These are phyloP conservation scores for Chrysosporium queenslandicum DNA, from an alignment of 2,329 filamentous ascomycete genomes.

Conservation along the genomic window DNA sequence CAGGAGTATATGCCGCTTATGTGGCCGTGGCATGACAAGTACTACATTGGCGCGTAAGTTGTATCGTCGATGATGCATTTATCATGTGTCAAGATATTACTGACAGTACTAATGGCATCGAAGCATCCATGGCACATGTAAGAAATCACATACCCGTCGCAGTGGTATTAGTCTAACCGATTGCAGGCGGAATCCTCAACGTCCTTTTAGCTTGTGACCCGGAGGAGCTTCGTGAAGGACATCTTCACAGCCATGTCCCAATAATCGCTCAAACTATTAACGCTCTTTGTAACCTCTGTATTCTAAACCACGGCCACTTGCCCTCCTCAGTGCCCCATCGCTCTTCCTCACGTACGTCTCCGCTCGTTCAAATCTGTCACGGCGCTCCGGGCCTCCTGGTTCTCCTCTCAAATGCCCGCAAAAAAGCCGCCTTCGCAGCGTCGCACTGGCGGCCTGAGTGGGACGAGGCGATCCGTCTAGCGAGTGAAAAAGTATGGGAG, in stretches of 20 bases:
- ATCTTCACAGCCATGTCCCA: constrained; percentile 21
- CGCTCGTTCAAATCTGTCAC: constrained; percentile 36
- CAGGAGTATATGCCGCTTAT: constrained; percentile 31
- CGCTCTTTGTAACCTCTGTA: constrained; percentile 29
- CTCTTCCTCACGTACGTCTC: constrained; percentile 20
- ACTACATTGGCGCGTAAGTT: constrained; percentile 32
- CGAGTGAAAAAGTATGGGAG: constrained; percentile 32
- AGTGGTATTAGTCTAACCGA: background rate
- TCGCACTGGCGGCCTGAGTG: constrained; percentile 32
- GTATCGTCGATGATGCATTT: background rate
- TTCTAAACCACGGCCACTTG: constrained; percentile 30
- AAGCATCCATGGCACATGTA: constrained; percentile 21
- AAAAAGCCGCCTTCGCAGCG: constrained; percentile 21
- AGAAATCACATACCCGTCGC: background rate
- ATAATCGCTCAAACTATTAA: constrained; percentile 31
- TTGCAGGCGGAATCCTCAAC: constrained; percentile 29
- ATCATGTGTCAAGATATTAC: background rate
- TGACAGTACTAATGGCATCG: background rate
- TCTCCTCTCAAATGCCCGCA: constrained; percentile 28
- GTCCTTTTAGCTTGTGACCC: constrained; percentile 29
- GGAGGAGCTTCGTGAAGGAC: constrained; percentile 24
- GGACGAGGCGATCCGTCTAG: constrained; percentile 29
- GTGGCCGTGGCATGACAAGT: constrained; percentile 32
- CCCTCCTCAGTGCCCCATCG: constrained; percentile 30
- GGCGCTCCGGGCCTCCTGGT: constrained; percentile 32